These are phyloP conservation scores for Xylariaceae sp. DNA, from an alignment of 2,329 filamentous ascomycete species.

Conservation along the genomic window DNA sequence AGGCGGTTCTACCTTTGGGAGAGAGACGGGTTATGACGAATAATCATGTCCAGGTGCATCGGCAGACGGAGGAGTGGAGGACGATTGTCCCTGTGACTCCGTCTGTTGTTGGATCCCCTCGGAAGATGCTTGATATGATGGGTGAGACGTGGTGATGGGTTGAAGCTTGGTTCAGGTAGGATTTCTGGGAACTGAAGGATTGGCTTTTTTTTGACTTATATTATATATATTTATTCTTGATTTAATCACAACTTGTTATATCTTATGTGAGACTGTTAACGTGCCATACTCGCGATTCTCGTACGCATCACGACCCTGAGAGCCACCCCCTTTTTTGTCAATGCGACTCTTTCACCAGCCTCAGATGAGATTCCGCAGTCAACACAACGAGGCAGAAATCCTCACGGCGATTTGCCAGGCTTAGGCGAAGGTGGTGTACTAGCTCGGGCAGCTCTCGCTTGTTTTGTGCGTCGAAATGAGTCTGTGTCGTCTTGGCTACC, in stretches of 20 bases:
- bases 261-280: not conserved
- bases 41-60: not conserved
- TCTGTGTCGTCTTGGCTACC: not conserved
- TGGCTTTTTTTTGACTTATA: too few relatives aligned
- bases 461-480: not conserved
- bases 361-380: not conserved
- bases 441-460: not conserved
- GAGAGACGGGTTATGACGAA: not conserved
- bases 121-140: too few relatives aligned
- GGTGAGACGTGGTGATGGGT: too few relatives aligned
- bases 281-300: not conserved
- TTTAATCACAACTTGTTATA: too few relatives aligned
- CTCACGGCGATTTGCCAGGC: not conserved
- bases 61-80: not conserved
- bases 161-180: too few relatives aligned
- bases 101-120: too few relatives aligned
- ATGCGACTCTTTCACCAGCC: not conserved
- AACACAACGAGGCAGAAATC: not conserved
- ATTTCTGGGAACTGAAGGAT: too few relatives aligned
- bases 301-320: not conserved
- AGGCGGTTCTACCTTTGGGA: conserved; percentile 16
- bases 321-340: not conserved
- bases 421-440: not conserved
- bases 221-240: too few relatives aligned
- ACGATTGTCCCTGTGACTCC: not conserved